Evolutionary conservation across 495 filamentous ascomycete species (phyloP), one percentile per base, ranked within the genome.

Genomic region (Cairneyella variabilis): DNA sequence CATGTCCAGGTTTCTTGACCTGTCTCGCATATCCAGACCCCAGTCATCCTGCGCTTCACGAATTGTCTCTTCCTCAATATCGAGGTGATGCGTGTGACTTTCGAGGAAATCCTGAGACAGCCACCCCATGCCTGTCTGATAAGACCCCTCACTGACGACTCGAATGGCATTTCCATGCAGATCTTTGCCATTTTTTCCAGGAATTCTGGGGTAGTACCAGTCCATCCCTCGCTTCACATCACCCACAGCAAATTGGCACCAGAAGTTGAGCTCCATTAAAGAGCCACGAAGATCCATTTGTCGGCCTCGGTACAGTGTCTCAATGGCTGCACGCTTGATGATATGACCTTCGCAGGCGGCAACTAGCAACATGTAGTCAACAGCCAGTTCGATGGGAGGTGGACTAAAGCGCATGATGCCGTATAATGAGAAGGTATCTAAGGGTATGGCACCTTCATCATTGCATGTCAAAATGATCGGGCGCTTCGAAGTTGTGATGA

Each of bases 401-500:
- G 76, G 69, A 2, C 75, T 74, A 57, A 93, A 85, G n/a, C 95
- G 85, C 37, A 99, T 77, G 43, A 97, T 91, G 20, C 87, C 93
- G 62, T 96, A 85, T 2, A 96, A 71, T 8, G 77, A 78, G 44
- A 96, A 72, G 11, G 77, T 79, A 17, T 84, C 74, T 0, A 89
- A 53, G 0, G 91, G 90, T 4, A 99, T 64, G 11, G 88, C 64
- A 22, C 70, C 76, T 65, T 97, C 95, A 58, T 97, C 82, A 53
- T 90, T 96, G 74, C 95, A 97, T 0, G 95, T 97, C 69, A 99
- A 84, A 59, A 99, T 75, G 36, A 99, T 87, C 2, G 95, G 95
- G 34, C 95, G 80, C 61, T 88, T 93, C 0, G 95, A 96, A 56
- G 90, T 84, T 12, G 72, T 70, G 49, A 95, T 88, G 25, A 99